Percentiles rank a stretch among this genome's conserved stretches.
phyloP scores from a whole-genome alignment of 164 flowering plant genomes.

The Akebia trifoliata region DNA sequence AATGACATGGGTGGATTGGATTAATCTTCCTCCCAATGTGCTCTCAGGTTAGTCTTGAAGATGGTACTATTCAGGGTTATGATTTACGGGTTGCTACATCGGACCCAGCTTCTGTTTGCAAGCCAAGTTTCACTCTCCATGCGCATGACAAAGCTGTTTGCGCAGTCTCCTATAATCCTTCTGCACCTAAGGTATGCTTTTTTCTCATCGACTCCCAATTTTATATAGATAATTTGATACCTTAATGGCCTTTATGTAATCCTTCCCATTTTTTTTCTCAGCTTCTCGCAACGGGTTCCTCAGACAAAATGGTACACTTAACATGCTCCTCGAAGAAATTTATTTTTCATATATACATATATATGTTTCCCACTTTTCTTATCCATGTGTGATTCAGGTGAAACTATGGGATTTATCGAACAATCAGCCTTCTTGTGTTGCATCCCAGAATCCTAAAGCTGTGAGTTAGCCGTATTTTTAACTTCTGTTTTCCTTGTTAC shows the following conservation, averaged over 20 bases:
- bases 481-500: neutral
- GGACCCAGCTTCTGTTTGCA: slow-evolving; percentile 37
- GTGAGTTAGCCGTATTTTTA: slow-evolving; percentile 33
- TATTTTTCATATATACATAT: too few relatives aligned
- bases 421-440: slow-evolving; percentile 72
- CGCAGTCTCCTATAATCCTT: slow-evolving; percentile 57
- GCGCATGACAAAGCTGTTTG: slow-evolving; percentile 94
- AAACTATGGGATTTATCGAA: slow-evolving; percentile 89
- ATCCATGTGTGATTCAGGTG: slow-evolving; percentile 51
- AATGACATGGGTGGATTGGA: neutral
- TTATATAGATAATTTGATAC: too few relatives aligned
- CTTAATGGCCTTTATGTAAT: too few relatives aligned
- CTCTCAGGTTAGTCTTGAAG: slow-evolving; percentile 78
- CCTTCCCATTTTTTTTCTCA: neutral
- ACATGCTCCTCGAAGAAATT: too few relatives aligned
- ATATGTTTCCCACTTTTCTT: too few relatives aligned
- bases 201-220: neutral
- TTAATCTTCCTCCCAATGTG: neutral
- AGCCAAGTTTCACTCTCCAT: slow-evolving; percentile 78
- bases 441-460: slow-evolving; percentile 66
- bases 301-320: slow-evolving; percentile 6
- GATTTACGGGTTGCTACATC: slow-evolving; percentile 71
- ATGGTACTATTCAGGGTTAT: slow-evolving; percentile 77
- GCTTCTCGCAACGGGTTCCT: slow-evolving; percentile 6
- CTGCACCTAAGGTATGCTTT: slow-evolving; percentile 56